phyloP scores from a whole-genome alignment of 345 rosid genomes.

The Murraya koenigii region DNA sequence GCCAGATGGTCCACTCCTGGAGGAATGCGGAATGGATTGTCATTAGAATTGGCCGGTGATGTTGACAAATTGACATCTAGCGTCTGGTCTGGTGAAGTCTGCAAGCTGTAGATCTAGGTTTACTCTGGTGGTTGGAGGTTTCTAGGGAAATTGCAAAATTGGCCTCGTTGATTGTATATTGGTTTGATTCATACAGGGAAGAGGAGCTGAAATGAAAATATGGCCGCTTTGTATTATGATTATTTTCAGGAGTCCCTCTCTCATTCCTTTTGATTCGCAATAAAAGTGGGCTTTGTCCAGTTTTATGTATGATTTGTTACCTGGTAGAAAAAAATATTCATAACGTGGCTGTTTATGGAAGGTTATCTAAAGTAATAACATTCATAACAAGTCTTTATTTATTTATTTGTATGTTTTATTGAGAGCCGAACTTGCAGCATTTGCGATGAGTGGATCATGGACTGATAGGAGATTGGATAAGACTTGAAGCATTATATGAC shows the following conservation, averaged over 20 bases:
- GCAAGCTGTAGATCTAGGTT: constrained; percentile 12
- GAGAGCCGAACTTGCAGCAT: too few species aligned
- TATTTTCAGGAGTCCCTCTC: not conserved
- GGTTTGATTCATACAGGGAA: constrained; percentile 13
- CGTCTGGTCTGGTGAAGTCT: not conserved
- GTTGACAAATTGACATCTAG: not conserved
- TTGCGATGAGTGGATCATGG: not conserved
- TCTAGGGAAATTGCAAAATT: not conserved
- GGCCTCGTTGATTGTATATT: constrained; percentile 15
- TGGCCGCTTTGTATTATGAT: not conserved
- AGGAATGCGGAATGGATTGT: constrained; percentile 73
- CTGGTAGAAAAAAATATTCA: not conserved
- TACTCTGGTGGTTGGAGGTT: not conserved
- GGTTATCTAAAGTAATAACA: too few species aligned
- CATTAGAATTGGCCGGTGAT: constrained; percentile 17
- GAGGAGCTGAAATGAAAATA: not conserved
- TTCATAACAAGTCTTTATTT: not conserved
- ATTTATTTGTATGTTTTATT: too few species aligned
- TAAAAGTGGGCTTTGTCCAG: not conserved
- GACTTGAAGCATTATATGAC: too few species aligned
- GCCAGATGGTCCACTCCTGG: constrained; percentile 46
- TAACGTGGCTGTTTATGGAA: not conserved
- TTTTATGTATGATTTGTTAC: constrained; percentile 1
- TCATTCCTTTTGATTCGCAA: constrained; percentile 3
- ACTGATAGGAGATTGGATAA: not conserved